phyloP scores from a whole-genome alignment of 768 basidiomycete genomes.

The Mycena rebaudengoi region DNA sequence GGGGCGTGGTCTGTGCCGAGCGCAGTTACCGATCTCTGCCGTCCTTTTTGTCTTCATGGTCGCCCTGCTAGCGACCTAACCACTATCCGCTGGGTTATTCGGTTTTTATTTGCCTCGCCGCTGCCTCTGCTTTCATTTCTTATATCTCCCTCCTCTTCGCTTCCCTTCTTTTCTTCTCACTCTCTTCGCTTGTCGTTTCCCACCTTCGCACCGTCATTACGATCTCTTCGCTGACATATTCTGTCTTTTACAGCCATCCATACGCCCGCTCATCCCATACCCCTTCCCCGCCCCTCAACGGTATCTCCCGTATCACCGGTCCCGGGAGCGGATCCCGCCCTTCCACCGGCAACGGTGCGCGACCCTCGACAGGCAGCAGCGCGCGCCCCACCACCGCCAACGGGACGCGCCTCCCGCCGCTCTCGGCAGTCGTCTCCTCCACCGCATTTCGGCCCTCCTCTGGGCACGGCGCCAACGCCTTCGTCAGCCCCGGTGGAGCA shows the following conservation, averaged over 20 bases:
- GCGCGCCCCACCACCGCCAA: conserved; percentile 46
- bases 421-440: conserved; percentile 81
- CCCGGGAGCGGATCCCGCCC: background rate
- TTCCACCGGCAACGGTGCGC: conserved; percentile 9
- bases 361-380: background rate
- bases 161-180: background rate
- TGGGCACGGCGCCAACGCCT: conserved; percentile 48
- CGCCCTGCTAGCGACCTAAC: too few relatives aligned
- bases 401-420: conserved; percentile 68
- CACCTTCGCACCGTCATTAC: background rate
- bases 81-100: too few relatives aligned
- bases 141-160: too few relatives aligned
- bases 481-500: conserved; percentile 41
- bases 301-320: background rate
- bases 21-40: too few relatives aligned
- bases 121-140: too few relatives aligned
- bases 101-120: too few relatives aligned
- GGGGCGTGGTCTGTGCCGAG: too few relatives aligned
- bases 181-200: background rate
- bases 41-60: too few relatives aligned
- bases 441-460: conserved; percentile 57
- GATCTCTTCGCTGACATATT: conserved; percentile 11
- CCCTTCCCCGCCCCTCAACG: conserved; percentile 20
- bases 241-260: conserved; percentile 1
- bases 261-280: conserved; percentile 38